Base-by-base conservation (phyloP, 108 stramenopile species). In the Skeletonema costatum region DNA sequence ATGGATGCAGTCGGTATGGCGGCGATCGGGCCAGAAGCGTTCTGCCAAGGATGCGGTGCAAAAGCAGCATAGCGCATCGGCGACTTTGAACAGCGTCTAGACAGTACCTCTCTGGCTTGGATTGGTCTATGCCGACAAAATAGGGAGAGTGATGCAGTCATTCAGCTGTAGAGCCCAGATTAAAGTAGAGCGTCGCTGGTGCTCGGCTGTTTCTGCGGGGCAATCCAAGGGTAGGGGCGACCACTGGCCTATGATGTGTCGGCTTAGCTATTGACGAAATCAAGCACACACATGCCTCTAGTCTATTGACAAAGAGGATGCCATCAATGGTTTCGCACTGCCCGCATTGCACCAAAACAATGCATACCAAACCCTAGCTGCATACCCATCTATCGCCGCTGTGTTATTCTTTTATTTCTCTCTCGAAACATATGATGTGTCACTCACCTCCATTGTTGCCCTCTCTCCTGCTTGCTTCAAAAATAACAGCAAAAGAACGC, bases 401-500 rank as follows among this genome's bases (percentile, higher is more conserved):
- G 25, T 25, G 5, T 7, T 7, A 21, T 29, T 21, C 0, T 25
- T 56, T 56, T 25, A 2, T 16, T 19, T 56, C 25, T 25, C 5
- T 53, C 53, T 17, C 0, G 0, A 9, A 56, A 25, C 53, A 25
- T 25, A 10, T 56, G 53, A 56, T 56, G 25, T 56, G 53, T 53
- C 53, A 25, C 53, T 56, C 53, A 56, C 53, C 53, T 9, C 5
- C 53, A 19, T 21, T 10, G 25, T 56, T 56, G 6, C 44, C 31
- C 66, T 53, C 21, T 33, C 31, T 29, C 19, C 29, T 5, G 30
- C 5, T 50, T 17, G 29, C n/a, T 53, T 44, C 71, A 33, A 29
- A 64, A 67, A 64, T 35, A 71, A 89, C 94, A 95, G 94, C 87
- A 88, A 91, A 97, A 97, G 93, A 97, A 97, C 86, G 94, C 94